Evolutionary conservation across 2,329 filamentous ascomycete genomes (phyloP).

Genomic region (Trichophaea hybrida): DNA sequence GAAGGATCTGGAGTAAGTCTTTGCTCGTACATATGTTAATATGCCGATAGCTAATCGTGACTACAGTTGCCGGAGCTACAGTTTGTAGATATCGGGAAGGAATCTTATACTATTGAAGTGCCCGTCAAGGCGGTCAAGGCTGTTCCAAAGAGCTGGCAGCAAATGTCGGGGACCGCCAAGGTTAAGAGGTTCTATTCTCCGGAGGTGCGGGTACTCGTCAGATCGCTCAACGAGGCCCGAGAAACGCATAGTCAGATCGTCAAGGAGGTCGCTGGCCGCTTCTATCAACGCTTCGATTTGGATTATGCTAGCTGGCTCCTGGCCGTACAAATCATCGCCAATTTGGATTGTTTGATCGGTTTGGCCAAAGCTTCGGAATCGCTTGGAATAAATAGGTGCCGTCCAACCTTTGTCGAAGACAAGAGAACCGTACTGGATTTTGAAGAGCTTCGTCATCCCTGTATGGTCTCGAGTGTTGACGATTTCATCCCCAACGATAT

Average conservation of each 20-base stretch:
- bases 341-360: conserved; percentile 89
- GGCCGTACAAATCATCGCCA: conserved; percentile 77
- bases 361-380: conserved; percentile 75
- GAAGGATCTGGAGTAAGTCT: conserved; percentile 45
- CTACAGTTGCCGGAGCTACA: conserved; percentile 48
- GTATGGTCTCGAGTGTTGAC: conserved; percentile 45
- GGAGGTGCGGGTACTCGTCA: conserved; percentile 66
- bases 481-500: conserved; percentile 97
- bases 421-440: conserved; percentile 84
- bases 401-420: conserved; percentile 66
- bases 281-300: conserved; percentile 77
- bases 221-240: conserved; percentile 80
- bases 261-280: conserved; percentile 67
- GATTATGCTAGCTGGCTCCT: conserved; percentile 75
- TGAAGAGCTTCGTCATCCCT: conserved; percentile 81
- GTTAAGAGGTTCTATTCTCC: conserved; percentile 91
- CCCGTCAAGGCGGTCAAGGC: conserved; percentile 63
- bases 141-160: conserved; percentile 74
- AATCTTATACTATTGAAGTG: conserved; percentile 89
- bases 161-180: conserved; percentile 78
- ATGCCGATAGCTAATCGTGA: background rate
- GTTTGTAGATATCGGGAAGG: conserved; percentile 80
- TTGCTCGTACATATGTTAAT: background rate
- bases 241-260: conserved; percentile 86
- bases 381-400: conserved; percentile 73